phyloP scores from a whole-genome alignment of 1,284 basidiomycete species.

The Pseudozyma flocculosa region DNA sequence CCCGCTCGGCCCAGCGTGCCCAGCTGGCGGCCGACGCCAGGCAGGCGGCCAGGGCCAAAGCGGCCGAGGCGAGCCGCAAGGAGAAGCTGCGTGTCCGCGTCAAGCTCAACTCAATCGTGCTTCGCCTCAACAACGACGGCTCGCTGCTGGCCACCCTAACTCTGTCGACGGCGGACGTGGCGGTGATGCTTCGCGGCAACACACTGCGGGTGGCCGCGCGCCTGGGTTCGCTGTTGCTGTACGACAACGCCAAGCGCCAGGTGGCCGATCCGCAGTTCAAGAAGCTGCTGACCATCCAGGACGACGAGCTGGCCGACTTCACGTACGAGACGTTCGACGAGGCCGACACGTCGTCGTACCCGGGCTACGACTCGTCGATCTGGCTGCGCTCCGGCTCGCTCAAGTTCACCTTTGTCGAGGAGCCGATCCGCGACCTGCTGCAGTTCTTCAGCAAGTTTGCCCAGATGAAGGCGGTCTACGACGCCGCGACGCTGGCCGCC shows the following conservation, averaged over 20 bases:
- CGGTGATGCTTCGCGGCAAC: constrained; percentile 72
- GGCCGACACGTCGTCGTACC: constrained; percentile 65
- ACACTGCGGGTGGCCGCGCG: constrained; percentile 80
- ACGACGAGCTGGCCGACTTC: constrained; percentile 92
- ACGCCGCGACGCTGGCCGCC: constrained; percentile 89
- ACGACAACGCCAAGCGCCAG: constrained; percentile 70
- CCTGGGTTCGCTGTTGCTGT: constrained; percentile 80
- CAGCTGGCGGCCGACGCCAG: neutral
- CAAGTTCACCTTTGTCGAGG: constrained; percentile 83
- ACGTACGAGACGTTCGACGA: constrained; percentile 88
- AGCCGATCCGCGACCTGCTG: constrained; percentile 81
- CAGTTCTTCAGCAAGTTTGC: constrained; percentile 84
- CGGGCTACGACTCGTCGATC: constrained; percentile 83
- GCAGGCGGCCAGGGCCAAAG: constrained; percentile 5
- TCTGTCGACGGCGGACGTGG: constrained; percentile 86
- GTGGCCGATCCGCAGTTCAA: constrained; percentile 69
- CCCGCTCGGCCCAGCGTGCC: too few species aligned
- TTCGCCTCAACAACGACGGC: constrained; percentile 78
- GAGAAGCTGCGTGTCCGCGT: constrained; percentile 80
- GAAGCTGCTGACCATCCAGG: constrained; percentile 89
- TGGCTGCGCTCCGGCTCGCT: constrained; percentile 86
- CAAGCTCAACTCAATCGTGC: constrained; percentile 81
- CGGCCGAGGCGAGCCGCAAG: constrained; percentile 19
- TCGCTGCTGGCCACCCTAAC: constrained; percentile 79
- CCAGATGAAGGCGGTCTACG: constrained; percentile 75